Evolutionary conservation across 2,329 filamentous ascomycete species (phyloP).

Genomic region (Xylariomycetidae sp.): DNA sequence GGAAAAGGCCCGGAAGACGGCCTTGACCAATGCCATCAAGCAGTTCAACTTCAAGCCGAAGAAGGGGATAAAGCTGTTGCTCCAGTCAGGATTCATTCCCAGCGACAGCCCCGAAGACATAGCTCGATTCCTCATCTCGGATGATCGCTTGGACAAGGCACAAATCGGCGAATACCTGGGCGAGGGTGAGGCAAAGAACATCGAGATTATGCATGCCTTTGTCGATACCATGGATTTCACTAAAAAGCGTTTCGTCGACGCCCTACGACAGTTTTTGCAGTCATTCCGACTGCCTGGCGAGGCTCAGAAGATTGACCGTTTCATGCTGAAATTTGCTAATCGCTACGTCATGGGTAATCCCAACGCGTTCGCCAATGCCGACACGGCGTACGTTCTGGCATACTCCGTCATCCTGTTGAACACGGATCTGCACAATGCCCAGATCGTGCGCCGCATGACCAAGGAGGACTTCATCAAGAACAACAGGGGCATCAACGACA

Average conservation of each 20-base stretch:
- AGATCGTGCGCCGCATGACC: constrained; percentile 82
- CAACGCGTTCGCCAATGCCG: constrained; percentile 95
- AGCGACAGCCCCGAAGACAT: constrained; percentile 77
- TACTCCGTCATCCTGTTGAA: constrained; percentile 98
- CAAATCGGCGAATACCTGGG: constrained; percentile 92
- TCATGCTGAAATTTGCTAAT: constrained; percentile 98
- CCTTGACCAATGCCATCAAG: constrained; percentile 79
- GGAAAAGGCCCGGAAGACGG: constrained; percentile 90
- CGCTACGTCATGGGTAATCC: constrained; percentile 93
- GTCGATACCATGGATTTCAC: constrained; percentile 93
- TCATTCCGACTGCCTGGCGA: constrained; percentile 93
- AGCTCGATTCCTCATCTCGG: constrained; percentile 73
- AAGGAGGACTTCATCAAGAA: constrained; percentile 99
- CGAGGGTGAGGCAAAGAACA: constrained; percentile 87
- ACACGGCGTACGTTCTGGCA: constrained; percentile 91
- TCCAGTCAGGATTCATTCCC: constrained; percentile 82
- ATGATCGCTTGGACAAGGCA: constrained; percentile 84
- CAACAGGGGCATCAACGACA: constrained; percentile 97
- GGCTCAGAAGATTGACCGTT: constrained; percentile 97
- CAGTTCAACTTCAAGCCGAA: constrained; percentile 99
- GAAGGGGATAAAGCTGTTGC: constrained; percentile 76
- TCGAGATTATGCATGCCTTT: constrained; percentile 97
- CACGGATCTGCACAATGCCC: constrained; percentile 88
- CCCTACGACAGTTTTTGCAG: constrained; percentile 85
- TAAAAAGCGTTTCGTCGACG: constrained; percentile 87